Evolutionary conservation across 371 early-diverging fungal genomes (phyloP), one percentile per base, ranked within the genome.

Genomic region (Rhizopus sp.): DNA sequence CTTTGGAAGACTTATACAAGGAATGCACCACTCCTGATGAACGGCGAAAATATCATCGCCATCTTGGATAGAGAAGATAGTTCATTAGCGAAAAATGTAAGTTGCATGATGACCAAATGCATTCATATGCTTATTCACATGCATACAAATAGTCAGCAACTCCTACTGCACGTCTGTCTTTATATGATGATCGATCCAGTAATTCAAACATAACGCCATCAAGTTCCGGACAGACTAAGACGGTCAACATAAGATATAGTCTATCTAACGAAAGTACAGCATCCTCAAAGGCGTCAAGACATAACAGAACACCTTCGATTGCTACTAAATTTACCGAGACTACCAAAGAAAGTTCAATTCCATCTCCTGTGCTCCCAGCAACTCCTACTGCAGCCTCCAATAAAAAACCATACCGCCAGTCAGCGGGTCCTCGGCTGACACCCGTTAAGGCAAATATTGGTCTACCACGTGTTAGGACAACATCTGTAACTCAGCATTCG

Each of bases 61-160:
- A 57, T 70, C 1, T 53, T 70, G 13, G 63, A 70, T 37, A 55
- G 66, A n/a, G 70, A 70, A 54, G 70, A 70, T 39, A 49, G 46
- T 10, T 50, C 66, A 9, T 40, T 70, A 45, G 52, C 66, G 17
- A 70, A 59, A 44, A 70, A 70, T 48, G 70, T 70, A 62, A 55
- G 54, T n/a, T n/a, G n/a, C n/a, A n/a, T n/a, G n/a, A n/a, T n/a
- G n/a, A n/a, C n/a, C n/a, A n/a, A n/a, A n/a, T n/a, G n/a, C n/a
- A n/a, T n/a, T n/a, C n/a, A n/a, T n/a, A n/a, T n/a, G n/a, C n/a
- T n/a, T n/a, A n/a, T n/a, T n/a, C n/a, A n/a, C n/a, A n/a, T n/a
- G n/a, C n/a, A n/a, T n/a, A n/a, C n/a, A n/a, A 31, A 23, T 52
- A 69, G 70, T 41, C 59, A 32, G 62, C 70, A 51, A 66, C 62